Evolutionary conservation across 2,329 filamentous ascomycete species (phyloP), one percentile per base, ranked within the genome.

Genomic region (Sporothrix curviconia): DNA sequence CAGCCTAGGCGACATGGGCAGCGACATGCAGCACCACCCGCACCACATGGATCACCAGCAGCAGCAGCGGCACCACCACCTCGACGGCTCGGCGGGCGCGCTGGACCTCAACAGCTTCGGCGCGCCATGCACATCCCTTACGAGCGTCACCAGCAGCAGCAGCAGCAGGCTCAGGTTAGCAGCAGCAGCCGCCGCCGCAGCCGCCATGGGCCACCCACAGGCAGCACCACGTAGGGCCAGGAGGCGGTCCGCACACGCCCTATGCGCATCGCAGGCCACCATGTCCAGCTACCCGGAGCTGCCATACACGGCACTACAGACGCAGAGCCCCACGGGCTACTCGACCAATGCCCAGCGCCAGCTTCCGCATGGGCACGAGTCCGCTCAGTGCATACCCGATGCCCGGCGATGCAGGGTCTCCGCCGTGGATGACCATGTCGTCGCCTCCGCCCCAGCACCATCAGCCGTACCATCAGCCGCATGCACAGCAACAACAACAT

Each of bases 341-440:
- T 72, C 74, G 46, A 69, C 71, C 52, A 74, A 72, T 55, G 63
- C 73, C 2, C n/a, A n/a, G n/a, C n/a, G 72, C 74, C 34, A 66
- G 71, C n/a, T 84, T 84, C 65, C 78, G 79, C 62, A 77, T 84
- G 71, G 77, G 74, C 47, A 76, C 78, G 50, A 81, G 77, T 63
- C 78, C 81, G 14, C 71, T 85, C 50, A 72, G 74, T 55, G 81
- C 81, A 17, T 88, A 86, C 56, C 77, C 82, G 2, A 79, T 87
- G 68, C 76, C 74, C 4, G 79, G 77, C 37, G 83, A 84, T 61
- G 73, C 84, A 24, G 75, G 37, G 4, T 89, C 87, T 8, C 86
- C 87, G 5, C 78, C 76, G 56, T 86, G 84, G 84, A 80, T 85
- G 68, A 77, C 78, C 37, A 77, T 85, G 68, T 73, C 79, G 25